Percentiles rank a stretch among this genome's conserved stretches.
phyloP scores from a whole-genome alignment of 768 basidiomycete species.

The Pisolithus microcarpus region DNA sequence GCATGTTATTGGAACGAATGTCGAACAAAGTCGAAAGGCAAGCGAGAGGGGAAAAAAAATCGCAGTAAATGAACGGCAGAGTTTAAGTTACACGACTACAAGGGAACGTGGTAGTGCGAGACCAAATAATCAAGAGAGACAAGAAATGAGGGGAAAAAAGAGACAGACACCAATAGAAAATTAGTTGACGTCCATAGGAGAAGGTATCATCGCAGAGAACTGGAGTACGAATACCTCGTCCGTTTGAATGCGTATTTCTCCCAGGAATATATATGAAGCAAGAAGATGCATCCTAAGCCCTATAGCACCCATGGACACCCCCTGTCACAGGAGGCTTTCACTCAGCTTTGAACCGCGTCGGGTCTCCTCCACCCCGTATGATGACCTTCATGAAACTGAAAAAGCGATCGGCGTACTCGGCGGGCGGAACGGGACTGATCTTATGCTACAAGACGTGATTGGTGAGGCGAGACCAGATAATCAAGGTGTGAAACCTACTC shows the following conservation, averaged over 20 bases:
- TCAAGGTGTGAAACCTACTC: conserved; percentile 47
- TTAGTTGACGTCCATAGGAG: neutral
- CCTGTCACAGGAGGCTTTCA: conserved; percentile 8
- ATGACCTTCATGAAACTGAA: conserved; percentile 78
- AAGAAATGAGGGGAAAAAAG: neutral
- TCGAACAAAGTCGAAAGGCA: neutral
- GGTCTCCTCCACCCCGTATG: conserved; percentile 76
- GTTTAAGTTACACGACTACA: neutral
- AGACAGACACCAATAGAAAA: neutral
- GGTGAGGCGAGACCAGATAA: conserved; percentile 5
- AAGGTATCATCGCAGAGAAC: neutral
- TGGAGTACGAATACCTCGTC: neutral
- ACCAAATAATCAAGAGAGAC: neutral
- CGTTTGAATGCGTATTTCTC: neutral
- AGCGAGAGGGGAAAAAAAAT: too few species aligned
- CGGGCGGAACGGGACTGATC: conserved; percentile 87
- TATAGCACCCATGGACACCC: neutral
- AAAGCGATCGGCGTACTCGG: conserved; percentile 86
- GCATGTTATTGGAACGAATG: neutral
- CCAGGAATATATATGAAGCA: neutral
- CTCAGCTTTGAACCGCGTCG: conserved; percentile 42
- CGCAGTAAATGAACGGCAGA: neutral
- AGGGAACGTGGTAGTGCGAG: neutral
- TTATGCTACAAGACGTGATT: conserved; percentile 56
- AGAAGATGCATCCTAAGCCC: neutral